Percentiles rank a stretch among this genome's conserved stretches.
These are phyloP conservation scores for Apophysomyces elegans DNA, from an alignment of 371 early-diverging fungal genomes.

Conservation along the genomic window DNA sequence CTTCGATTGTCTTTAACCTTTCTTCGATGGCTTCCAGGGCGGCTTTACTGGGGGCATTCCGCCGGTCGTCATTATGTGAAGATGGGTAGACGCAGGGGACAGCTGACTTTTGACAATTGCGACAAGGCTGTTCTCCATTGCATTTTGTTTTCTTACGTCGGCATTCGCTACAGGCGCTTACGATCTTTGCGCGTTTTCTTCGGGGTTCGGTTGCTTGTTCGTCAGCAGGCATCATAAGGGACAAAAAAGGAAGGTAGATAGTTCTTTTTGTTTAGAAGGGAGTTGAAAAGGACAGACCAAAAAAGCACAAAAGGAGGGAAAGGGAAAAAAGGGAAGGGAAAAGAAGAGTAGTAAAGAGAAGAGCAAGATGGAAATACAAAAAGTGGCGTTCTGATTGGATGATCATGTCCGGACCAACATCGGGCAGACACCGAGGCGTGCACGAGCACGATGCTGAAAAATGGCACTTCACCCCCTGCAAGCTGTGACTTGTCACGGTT, in stretches of 20 bases:
- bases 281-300: not conserved
- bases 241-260: constrained; percentile 7
- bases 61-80: constrained; percentile 34
- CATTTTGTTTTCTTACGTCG: constrained; percentile 64
- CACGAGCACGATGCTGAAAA: not conserved
- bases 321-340: not conserved
- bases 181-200: constrained; percentile 59
- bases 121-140: constrained; percentile 55
- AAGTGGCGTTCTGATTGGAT: constrained; percentile 5
- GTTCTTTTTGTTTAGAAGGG: not conserved
- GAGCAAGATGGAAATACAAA: not conserved
- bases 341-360: constrained; percentile 10
- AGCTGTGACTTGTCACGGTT: not conserved
- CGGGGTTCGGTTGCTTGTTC: constrained; percentile 28
- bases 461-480: not conserved
- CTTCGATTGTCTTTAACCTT: constrained; percentile 49
- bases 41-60: constrained; percentile 39
- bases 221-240: constrained; percentile 19
- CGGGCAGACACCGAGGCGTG: constrained; percentile 10
- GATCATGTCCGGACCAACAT: not conserved
- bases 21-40: constrained; percentile 53
- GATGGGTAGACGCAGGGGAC: constrained; percentile 43
- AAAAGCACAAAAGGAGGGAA: not conserved
- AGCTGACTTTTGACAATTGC: constrained; percentile 51
- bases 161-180: constrained; percentile 60